Base-by-base conservation (phyloP, 495 filamentous ascomycete genomes). In the Penicillium riverlandense region DNA sequence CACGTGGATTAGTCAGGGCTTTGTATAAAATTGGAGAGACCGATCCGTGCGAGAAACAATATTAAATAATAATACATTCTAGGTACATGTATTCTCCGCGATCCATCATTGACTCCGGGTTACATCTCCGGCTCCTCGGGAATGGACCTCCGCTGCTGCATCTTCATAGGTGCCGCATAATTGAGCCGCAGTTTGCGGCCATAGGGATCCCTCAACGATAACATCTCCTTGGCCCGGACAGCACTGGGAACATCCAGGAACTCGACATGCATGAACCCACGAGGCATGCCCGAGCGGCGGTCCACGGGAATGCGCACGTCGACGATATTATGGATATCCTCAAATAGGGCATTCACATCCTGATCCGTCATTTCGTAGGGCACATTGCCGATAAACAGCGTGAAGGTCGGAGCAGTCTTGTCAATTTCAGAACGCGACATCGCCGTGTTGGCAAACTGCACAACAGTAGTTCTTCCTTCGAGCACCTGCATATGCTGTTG, bases 261-360 rank as follows among this genome's bases (percentile, higher is more conserved):
- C 54, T 96, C 91, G 14, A 82, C 86, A 59, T 97, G 92, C 8
- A 83, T 85, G 56, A 95, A 98, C 37, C 92, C 92, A 51, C 87
- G 78, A 12, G 86, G 87, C 62, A 87, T 82, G 11, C 92, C 91
- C 6, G 90, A 91, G 16, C 83, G 77, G 41, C 88, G 78, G 63
- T 98, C 92, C 49, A 96, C 85, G 32, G 92, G 85, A 29, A 98
- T 82, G 37, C 92, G 80, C 29, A 98, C 81, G 52, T 96, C 90
- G 43, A 76, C 63, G 15, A 92, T 74, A 58, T 86, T 84, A 29
- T 71, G 63, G 34, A 96, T 66, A 11, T 80, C 78, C 35, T 72
- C 62, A 72, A 98, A 94, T 27, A 96, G 65, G 22, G 79, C 67
- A 60, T 95, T 90, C 28, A 98, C 67, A 50, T 98, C 92, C 32